These are phyloP conservation scores for Nakazawaea pomicola DNA, from an alignment of 805 yeast species.

Conservation along the genomic window DNA sequence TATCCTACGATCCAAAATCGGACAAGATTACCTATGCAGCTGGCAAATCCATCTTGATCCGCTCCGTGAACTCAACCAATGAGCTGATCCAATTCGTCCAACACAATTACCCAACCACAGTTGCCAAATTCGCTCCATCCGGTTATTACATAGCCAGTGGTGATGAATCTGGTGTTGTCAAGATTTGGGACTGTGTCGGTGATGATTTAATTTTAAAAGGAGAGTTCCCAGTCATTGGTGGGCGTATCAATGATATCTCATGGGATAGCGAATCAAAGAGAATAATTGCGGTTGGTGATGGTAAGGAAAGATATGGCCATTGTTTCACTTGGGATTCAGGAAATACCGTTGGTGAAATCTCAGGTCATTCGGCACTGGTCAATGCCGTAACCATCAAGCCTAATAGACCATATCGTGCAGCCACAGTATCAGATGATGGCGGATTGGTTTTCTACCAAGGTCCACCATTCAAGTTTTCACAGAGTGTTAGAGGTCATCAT, in stretches of 20 bases:
- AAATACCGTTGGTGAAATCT: conserved; percentile 92
- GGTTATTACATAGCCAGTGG: conserved; percentile 91
- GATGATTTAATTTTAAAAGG: conserved; percentile 62
- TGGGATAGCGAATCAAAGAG: conserved; percentile 92
- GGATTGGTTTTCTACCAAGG: conserved; percentile 82
- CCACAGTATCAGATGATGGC: conserved; percentile 87
- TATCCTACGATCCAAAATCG: conserved; percentile 67
- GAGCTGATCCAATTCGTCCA: conserved; percentile 61
- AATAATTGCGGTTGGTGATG: conserved; percentile 91
- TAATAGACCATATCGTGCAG: conserved; percentile 87
- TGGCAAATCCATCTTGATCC: conserved; percentile 73
- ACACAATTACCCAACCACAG: conserved; percentile 71
- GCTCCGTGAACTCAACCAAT: conserved; percentile 51
- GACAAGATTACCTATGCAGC: conserved; percentile 75
- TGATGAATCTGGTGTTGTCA: conserved; percentile 84
- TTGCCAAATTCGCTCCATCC: conserved; percentile 82
- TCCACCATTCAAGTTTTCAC: conserved; percentile 87
- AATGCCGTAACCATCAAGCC: conserved; percentile 84
- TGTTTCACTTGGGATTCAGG: conserved; percentile 94
- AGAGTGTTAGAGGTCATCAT: conserved; percentile 70
- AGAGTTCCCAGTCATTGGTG: conserved; percentile 70
- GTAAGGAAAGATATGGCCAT: conserved; percentile 87
- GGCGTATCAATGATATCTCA: conserved; percentile 74
- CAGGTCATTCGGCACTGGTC: conserved; percentile 83
- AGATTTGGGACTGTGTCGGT: conserved; percentile 74